Base-by-base conservation (phyloP, 2,329 filamentous ascomycete genomes). In the Trichoderma semiorbis region DNA sequence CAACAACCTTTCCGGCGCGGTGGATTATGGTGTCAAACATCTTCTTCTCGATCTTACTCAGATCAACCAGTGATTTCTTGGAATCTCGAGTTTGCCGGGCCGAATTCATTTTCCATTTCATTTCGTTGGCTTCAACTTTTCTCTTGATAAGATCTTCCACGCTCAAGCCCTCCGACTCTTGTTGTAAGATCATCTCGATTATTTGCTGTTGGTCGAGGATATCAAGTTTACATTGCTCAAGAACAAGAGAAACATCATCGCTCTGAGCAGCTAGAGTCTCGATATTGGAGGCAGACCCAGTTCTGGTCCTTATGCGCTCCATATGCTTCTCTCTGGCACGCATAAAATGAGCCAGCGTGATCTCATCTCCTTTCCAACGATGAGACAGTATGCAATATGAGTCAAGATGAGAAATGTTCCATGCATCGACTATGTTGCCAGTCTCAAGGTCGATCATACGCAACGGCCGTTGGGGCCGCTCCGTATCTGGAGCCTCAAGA, bases 341-440 rank as follows among this genome's bases (percentile, higher is more conserved):
- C 58, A 30, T 64, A 58, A 70, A 55, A 53, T 70, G 34, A 39
- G 58, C 57, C 8, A 70, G 16, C 4, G 34, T 63, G 10, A 70
- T 55, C 30, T 70, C 68, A 11, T 43, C 68, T 21, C 68, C 68
- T 36, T 65, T 70, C 68, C 68, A 70, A 11, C 60, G 68, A 55
- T 70, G 68, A 8, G 68, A 70, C 2, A 70, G 57, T 16, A 64
- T 70, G 21, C 58, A 47, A n/a, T 70, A 70, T 18, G 47, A 26
- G 18, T 53, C 64, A 67, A 67, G 39, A 11, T 30, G 26, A 1
- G 68, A 53, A 24, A 58, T 58, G 26, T 58, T 58, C 55, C 55
- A 58, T 8, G 21, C 47, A n/a, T 68, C 28, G 34, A 68, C 50
- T 8, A 68, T 39, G 32, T 68, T 68, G 28, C 64, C 26, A 7